Base-by-base conservation (phyloP, 345 rosid species). In the Nephelium lappaceum region DNA sequence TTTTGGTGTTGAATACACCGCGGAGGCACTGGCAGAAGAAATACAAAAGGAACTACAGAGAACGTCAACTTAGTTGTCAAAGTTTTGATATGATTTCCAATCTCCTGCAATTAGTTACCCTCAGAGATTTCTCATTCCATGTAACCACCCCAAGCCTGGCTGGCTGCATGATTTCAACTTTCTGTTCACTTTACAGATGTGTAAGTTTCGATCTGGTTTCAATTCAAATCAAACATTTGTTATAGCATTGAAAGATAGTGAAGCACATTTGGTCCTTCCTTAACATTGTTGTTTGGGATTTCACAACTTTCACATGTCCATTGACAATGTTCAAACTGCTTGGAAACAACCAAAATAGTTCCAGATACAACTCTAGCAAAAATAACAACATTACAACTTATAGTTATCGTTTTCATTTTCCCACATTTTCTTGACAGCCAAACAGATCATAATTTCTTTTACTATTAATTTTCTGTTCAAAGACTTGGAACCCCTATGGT, bases 1-100 rank as follows among this genome's bases (percentile, higher is more conserved):
- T 87, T 93, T 92, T 42, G 97, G 98, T 7, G 71, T 82, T 7
- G 98, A 94, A 84, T 96, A 96, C 80, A 82, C 70, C 67, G 85
- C 93, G 41, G 91, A 85, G 70, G 91, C 91, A 43, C 86, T 96
- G 18, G 78, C 89, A 47, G 86, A 84, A 77, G 99, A 87, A 73
- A 80, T 95, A 51, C 58, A 72, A 8, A 85, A 85, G 74, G 98
- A 94, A 86, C 19, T 90, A 74, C 81, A 78, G 77, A 86, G 77
- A 75, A 67, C 24, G 31, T 31, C 77, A 63, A 18, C 69, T 43
- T 41, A 23, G 43, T 63, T 19, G 8, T 73, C 4, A 2, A 36
- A 0, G 24, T 71, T 51, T 51, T 36, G 27, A 19, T 27, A 27
- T 57, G 49, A n/a, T 39, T 72, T 55, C 47, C 10, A 16, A 27